Conservation (phyloP, 768 basidiomycete genomes). For the Phylloporus rhodoxanthus region DNA sequence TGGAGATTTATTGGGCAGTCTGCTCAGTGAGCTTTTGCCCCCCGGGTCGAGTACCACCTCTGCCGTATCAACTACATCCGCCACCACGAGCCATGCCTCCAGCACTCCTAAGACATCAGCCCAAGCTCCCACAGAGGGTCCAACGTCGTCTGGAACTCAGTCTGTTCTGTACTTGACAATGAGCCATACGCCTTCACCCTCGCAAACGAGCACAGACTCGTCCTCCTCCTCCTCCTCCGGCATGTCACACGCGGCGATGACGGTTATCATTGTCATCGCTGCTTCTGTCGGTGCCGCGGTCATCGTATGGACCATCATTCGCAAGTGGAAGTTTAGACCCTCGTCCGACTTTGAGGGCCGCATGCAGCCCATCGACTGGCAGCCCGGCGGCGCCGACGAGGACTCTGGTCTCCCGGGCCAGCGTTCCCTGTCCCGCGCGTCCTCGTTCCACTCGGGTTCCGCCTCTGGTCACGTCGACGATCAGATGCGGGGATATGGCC, state of each 20-base stretch:
- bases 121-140: conserved; percentile 25
- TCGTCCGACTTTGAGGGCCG: conserved; percentile 78
- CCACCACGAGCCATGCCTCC: conserved; percentile 13
- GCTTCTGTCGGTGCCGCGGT: conserved; percentile 60
- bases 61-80: conserved; percentile 12
- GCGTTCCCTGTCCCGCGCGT: conserved; percentile 50
- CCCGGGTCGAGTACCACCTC: conserved; percentile 18
- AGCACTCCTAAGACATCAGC: conserved; percentile 7
- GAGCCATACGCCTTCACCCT: conserved; percentile 15
- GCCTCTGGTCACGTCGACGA: conserved; percentile 34
- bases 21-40: conserved; percentile 10
- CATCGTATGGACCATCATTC: conserved; percentile 84
- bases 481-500: conserved; percentile 23
- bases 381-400: conserved; percentile 49
- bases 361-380: conserved; percentile 85
- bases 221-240: conserved; percentile 28
- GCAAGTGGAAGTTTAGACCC: conserved; percentile 86
- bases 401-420: conserved; percentile 41
- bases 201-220: conserved; percentile 15
- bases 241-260: conserved; percentile 41
- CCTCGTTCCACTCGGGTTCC: conserved; percentile 61
- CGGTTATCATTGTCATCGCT: conserved; percentile 65
- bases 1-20: conserved; percentile 6
- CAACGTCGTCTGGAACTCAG: conserved; percentile 55
- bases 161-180: conserved; percentile 41